Evolutionary conservation across 495 filamentous ascomycete species (phyloP), one percentile per base, ranked within the genome.

Genomic region (Talaromyces proteolyticus): DNA sequence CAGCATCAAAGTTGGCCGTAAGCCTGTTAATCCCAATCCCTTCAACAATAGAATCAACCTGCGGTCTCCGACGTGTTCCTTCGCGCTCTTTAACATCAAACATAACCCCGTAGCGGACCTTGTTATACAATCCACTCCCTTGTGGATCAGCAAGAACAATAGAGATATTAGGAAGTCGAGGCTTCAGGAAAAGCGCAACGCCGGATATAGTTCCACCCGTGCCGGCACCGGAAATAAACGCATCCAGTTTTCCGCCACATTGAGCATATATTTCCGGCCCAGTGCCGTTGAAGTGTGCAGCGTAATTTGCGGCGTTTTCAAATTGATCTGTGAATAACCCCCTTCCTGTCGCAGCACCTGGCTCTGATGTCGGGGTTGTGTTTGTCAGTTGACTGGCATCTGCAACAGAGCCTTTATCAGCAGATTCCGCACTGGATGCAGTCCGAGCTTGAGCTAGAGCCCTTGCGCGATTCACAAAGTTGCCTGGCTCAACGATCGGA

Each of bases 301-400:
- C 66, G 78, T 82, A 95, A 68, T 99, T 99, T 8, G 86, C 84
- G 40, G 75, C 67, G 46, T 84, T 92, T 67, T 99, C 93, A 66
- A 99, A 99, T 61, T 99, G 93, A 62, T 99, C 87, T 0, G 91
- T 91, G 66, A 99, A 99, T 67, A 92, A 93, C 12, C 93, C 93
- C 20, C 76, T 57, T 22, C 76, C 73, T 11, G 53, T 47, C 10
- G 18, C 18, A 3, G 18, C 67, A 62, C 61, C 70, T 72, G 8
- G 52, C 58, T 46, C 71, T 70, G 68, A 7, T 53, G 49, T 5
- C 60, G 62, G 0, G 17, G 19, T 29, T 20, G 44, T 47, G 3
- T 8, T 47, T 7, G 44, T 47, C 26, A 47, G 11, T 38, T 47
- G 44, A 3, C 23, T 47, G 2, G 23, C 44, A 4, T 18, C 34